Conservation (phyloP, 2,329 filamentous ascomycete species). For the Aspergillus pseudonomiae region DNA sequence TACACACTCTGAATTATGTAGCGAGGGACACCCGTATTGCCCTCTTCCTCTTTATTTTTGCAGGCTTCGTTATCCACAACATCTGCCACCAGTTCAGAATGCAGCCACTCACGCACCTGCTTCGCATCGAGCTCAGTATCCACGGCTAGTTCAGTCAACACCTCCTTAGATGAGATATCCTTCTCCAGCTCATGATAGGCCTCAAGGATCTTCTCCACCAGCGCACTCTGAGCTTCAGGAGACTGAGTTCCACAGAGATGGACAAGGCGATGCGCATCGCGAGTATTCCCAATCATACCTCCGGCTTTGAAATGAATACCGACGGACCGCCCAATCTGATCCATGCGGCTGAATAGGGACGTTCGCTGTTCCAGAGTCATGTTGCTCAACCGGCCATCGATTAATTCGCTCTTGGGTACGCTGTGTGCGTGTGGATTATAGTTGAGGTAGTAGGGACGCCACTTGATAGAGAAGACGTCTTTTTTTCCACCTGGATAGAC, state of each 20-base stretch:
- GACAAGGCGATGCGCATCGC: slow-evolving; percentile 40
- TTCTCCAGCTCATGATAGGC: slow-evolving; percentile 35
- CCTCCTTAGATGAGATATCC: slow-evolving; percentile 32
- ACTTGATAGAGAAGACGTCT: slow-evolving; percentile 41
- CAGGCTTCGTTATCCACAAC: slow-evolving; percentile 43
- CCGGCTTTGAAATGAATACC: slow-evolving; percentile 41
- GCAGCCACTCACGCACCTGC: slow-evolving; percentile 16
- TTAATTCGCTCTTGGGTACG: slow-evolving; percentile 11
- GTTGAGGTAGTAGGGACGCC: slow-evolving; percentile 44
- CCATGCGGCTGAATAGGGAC: slow-evolving; percentile 26
- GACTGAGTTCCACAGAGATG: slow-evolving; percentile 20
- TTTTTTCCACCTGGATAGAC: slow-evolving; percentile 42
- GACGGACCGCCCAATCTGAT: slow-evolving; percentile 30
- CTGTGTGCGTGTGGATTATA: slow-evolving; percentile 12
- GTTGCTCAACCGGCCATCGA: slow-evolving; percentile 25
- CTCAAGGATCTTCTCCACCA: slow-evolving; percentile 33
- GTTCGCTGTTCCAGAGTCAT: slow-evolving; percentile 31
- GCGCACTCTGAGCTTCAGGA: slow-evolving; percentile 12
- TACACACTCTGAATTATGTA: neutral
- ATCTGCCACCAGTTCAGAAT: slow-evolving; percentile 34
- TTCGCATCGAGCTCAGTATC: slow-evolving; percentile 21
- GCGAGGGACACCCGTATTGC: slow-evolving; percentile 17
- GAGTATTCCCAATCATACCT: slow-evolving; percentile 39
- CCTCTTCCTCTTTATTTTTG: slow-evolving; percentile 9
- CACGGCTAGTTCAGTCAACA: slow-evolving; percentile 26